Conservation (phyloP, 192 early-diverging fungal genomes). For the Coemansia umbellata region DNA sequence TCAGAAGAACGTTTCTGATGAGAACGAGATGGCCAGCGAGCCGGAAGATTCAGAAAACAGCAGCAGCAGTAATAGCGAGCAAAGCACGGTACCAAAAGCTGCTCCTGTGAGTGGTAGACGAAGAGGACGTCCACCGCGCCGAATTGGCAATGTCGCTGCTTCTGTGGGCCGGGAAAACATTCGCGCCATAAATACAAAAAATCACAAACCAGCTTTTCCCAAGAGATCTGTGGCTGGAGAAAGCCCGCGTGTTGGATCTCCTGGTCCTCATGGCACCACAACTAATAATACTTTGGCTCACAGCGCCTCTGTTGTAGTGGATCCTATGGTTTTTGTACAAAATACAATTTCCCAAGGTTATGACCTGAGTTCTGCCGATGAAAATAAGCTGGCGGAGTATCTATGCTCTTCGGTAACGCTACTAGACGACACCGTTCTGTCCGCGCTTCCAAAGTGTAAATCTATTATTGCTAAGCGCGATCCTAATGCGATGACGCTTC, state of each 20-base stretch:
- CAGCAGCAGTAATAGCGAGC: background rate
- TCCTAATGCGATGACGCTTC: slow-evolving; percentile 18
- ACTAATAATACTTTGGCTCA: background rate
- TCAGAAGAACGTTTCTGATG: background rate
- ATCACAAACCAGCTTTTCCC: too few species aligned
- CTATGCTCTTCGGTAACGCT: slow-evolving; percentile 28
- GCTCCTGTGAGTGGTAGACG: background rate
- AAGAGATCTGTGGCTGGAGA: too few species aligned
- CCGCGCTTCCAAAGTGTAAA: slow-evolving; percentile 9
- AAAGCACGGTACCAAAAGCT: background rate
- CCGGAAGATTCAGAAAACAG: background rate
- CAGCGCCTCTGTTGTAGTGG: background rate
- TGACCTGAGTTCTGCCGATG: background rate
- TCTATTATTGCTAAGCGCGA: slow-evolving; percentile 4
- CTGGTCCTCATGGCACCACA: background rate
- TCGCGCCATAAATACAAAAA: too few species aligned
- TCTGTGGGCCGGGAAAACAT: background rate
- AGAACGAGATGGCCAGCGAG: background rate
- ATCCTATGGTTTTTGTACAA: slow-evolving; percentile 4
- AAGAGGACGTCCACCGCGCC: background rate
- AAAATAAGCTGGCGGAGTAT: slow-evolving; percentile 12
- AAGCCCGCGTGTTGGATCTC: background rate
- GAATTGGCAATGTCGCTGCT: background rate
- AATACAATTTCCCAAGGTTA: background rate
- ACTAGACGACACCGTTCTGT: slow-evolving; percentile 27